Percentiles rank a stretch among this genome's conserved stretches.
Evolutionary conservation across 78 protist species (phyloP).

Genomic region (Bigelowiella natans): DNA sequence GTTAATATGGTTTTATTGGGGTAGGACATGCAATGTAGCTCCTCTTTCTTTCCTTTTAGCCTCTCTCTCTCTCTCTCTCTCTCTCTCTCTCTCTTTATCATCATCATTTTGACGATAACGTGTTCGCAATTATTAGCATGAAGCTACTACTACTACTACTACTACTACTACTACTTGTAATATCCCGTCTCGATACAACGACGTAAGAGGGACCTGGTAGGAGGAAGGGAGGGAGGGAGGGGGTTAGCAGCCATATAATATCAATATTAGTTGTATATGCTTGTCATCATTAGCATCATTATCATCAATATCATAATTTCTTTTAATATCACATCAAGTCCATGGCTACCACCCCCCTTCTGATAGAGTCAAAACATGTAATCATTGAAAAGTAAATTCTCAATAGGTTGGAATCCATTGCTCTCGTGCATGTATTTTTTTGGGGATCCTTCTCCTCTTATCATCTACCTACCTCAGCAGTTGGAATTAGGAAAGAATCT

Average conservation of each 20-base stretch:
- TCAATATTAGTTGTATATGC: neutral
- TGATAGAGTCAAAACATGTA: neutral
- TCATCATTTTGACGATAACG: neutral
- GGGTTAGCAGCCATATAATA: too few relatives aligned
- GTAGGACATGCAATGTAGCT: neutral
- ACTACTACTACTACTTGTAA: neutral
- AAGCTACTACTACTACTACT: too few relatives aligned
- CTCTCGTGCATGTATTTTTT: too few relatives aligned
- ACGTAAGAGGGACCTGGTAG: conserved; percentile 4
- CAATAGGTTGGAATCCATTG: neutral
- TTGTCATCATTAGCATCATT: neutral
- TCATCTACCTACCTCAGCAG: neutral
- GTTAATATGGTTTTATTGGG: neutral
- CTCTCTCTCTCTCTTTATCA: neutral
- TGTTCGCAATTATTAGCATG: neutral
- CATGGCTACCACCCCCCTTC: too few relatives aligned
- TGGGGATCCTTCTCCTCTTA: too few relatives aligned
- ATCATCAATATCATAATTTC: too few relatives aligned
- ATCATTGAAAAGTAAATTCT: neutral
- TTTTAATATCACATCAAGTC: too few relatives aligned
- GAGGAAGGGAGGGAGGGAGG: too few relatives aligned
- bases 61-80: neutral
- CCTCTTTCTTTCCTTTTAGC: neutral
- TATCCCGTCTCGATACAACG: neutral
- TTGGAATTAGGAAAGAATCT: neutral